Evolutionary conservation across 1,139 yeast genomes (phyloP), one percentile per base, ranked within the genome.

Genomic region (Saccharomycopsis hybrid): DNA sequence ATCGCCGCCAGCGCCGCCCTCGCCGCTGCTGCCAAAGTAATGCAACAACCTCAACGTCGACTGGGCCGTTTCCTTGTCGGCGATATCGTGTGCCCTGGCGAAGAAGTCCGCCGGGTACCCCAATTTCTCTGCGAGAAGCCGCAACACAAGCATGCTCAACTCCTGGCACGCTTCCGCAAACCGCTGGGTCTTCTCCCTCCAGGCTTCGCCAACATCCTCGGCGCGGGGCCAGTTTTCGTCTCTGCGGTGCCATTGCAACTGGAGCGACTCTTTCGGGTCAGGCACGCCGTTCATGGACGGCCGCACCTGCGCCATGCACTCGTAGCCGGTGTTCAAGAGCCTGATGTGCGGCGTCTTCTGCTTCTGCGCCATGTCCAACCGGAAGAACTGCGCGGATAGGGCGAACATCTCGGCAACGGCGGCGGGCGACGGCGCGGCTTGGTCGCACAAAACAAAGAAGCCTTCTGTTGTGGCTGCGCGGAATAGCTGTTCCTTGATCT

Each of bases 211-310:
- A 24, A 64, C 59, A 43, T 63, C 64, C 31, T 58, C 63, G 1
- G 33, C 53, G 1, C 51, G 51, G 11, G 68, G 68, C 68, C 68
- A 64, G 48, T 64, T 61, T 25, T 50, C 55, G 43, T 62, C 50
- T 38, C 52, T 47, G 36, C 63, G 54, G 51, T 64, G 67, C 33
- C 56, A 61, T 47, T 64, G 67, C 9, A 64, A 53, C 50, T 64
- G 68, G n/a, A 57, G 47, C n/a, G 66, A 59, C 49, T 64, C 67
- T 38, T 64, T 64, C 43, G 61, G 59, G 47, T 64, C 68, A 2
- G 60, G 55, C 0, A 66, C 61, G 5, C 65, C 64, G 11, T 67
- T 64, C n/a, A n/a, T n/a, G 2, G 66, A 62, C 30, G 68, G 67
- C 48, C 68, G 58, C 1, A 63, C 54, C 49, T 64, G 68, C 3